phyloP scores from a whole-genome alignment of 2,329 filamentous ascomycete genomes.

The Coniosporium tulheliwenetii region DNA sequence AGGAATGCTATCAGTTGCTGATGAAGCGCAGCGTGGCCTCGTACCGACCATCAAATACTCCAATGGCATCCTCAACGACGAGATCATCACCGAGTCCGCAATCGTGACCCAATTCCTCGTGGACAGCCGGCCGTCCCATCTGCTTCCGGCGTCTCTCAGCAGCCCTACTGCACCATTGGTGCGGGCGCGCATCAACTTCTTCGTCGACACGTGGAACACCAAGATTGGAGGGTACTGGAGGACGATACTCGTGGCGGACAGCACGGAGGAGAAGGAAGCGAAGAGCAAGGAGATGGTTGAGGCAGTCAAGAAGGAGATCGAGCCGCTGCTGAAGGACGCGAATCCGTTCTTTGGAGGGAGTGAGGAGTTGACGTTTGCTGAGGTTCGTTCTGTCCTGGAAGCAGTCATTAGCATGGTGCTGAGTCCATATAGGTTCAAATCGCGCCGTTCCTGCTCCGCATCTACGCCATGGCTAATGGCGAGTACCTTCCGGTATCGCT shows the following conservation, averaged over 20 bases:
- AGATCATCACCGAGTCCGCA: constrained; percentile 58
- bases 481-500: constrained; percentile 37
- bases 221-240: constrained; percentile 40
- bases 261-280: constrained; percentile 33
- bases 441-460: constrained; percentile 51
- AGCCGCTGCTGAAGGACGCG: constrained; percentile 45
- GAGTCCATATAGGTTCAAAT: constrained; percentile 14
- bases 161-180: constrained; percentile 39
- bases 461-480: constrained; percentile 38
- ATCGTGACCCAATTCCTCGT: constrained; percentile 58
- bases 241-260: constrained; percentile 30
- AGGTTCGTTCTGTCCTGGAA: constrained; percentile 34
- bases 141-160: constrained; percentile 41
- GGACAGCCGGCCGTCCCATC: constrained; percentile 52
- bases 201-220: constrained; percentile 52
- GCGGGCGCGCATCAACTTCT: constrained; percentile 55
- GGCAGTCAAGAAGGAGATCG: constrained; percentile 52
- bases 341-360: constrained; percentile 30
- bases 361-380: constrained; percentile 50
- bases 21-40: constrained; percentile 41
- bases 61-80: constrained; percentile 24
- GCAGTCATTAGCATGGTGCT: not conserved
- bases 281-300: constrained; percentile 36
- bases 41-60: constrained; percentile 56
- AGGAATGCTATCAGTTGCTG: no score